Evolutionary conservation across 176 grass and related monocot species (phyloP).

Genomic region (Aegilops longissima): DNA sequence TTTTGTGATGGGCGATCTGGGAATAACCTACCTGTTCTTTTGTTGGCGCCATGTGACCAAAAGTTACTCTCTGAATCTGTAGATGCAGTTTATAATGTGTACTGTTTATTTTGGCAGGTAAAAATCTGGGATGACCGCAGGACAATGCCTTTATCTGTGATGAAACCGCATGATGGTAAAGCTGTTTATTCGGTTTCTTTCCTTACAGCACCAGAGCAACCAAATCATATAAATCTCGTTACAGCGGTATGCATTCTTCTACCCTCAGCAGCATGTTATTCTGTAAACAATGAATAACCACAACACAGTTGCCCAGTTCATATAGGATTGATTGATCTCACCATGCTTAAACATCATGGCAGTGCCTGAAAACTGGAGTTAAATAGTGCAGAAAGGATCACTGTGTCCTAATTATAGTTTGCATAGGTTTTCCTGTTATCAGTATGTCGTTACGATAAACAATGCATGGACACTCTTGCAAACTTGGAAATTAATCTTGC

Average conservation of each 20-base stretch:
- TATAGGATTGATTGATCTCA: not conserved
- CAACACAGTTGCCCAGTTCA: not conserved
- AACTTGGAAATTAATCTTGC: conserved; percentile 10
- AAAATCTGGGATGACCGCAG: conserved; percentile 95
- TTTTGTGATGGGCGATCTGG: not conserved
- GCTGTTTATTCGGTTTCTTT: conserved; percentile 81
- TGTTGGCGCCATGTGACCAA: conserved; percentile 11
- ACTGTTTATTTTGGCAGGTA: conserved; percentile 54
- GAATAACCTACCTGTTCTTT: not conserved
- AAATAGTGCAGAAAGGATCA: not conserved
- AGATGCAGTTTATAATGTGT: not conserved
- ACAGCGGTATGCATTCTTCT: conserved; percentile 72
- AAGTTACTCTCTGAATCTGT: not conserved
- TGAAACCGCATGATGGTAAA: conserved; percentile 82
- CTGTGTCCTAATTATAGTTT: conserved; percentile 6
- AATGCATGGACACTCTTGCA: not conserved
- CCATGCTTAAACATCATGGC: not conserved
- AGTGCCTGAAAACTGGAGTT: not conserved
- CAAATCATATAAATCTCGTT: conserved; percentile 90
- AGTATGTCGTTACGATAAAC: not conserved
- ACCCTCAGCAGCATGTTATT: not conserved
- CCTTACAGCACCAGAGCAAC: conserved; percentile 71
- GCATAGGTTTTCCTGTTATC: not conserved
- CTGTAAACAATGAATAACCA: conserved; percentile 12
- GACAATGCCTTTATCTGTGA: conserved; percentile 47